Percentiles rank a stretch among this genome's conserved stretches.
Evolutionary conservation across 2,329 filamentous ascomycete genomes (phyloP).

Genomic region (Calonectria henricotiae): DNA sequence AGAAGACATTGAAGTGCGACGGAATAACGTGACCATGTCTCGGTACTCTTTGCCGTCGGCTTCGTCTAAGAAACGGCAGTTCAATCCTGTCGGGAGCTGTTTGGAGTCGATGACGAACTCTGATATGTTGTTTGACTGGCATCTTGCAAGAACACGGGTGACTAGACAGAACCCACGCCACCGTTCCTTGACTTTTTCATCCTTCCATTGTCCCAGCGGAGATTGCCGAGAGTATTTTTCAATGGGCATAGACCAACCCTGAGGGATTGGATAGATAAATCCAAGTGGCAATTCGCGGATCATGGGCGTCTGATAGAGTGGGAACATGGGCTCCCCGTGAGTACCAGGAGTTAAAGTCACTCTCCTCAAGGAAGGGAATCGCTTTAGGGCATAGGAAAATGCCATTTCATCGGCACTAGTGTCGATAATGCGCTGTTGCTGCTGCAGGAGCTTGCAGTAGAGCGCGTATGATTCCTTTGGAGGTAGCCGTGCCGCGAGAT

Average conservation of each 20-base stretch:
- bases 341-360: not conserved
- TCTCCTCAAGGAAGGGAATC: not conserved
- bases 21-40: not conserved
- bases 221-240: not conserved
- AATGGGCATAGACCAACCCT: not conserved
- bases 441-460: not conserved
- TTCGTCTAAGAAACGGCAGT: not conserved
- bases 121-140: not conserved
- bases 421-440: not conserved
- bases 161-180: not conserved
- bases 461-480: not conserved
- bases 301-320: not conserved
- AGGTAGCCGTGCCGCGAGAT: too few species aligned
- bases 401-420: not conserved
- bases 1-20: not conserved
- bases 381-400: not conserved
- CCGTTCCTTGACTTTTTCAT: not conserved
- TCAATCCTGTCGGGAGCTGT: not conserved
- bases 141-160: not conserved
- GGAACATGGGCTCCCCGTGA: not conserved
- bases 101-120: not conserved
- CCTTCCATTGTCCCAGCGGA: not conserved
- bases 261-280: not conserved
- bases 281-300: not conserved
- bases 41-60: not conserved